Conservation (phyloP, 2,329 filamentous ascomycete species). For the Apiospora koreana region DNA sequence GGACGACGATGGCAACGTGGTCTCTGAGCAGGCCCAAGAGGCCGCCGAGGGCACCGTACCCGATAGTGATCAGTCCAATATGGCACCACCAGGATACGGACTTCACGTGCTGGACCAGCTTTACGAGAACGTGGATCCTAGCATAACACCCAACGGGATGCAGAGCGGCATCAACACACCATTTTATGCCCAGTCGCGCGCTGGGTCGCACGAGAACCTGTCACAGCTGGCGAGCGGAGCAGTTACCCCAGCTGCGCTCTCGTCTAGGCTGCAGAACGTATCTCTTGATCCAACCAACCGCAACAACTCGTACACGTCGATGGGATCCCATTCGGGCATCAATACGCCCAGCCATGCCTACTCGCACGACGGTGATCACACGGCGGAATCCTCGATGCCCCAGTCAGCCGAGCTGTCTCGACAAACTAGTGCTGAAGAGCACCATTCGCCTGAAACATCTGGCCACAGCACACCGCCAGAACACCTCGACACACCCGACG, state of each 20-base stretch:
- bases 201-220: conserved; percentile 81
- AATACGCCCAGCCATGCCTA: conserved; percentile 41
- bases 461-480: conserved; percentile 50
- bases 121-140: conserved; percentile 82
- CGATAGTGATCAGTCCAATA: conserved; percentile 57
- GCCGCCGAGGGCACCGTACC: conserved; percentile 38
- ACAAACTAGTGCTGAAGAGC: conserved; percentile 54
- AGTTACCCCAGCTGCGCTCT: conserved; percentile 56
- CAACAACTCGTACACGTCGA: conserved; percentile 48
- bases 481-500: conserved; percentile 32
- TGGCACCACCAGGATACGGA: conserved; percentile 90
- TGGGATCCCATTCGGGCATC: conserved; percentile 44
- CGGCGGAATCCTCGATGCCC: conserved; percentile 40
- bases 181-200: conserved; percentile 69
- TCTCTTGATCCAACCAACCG: conserved; percentile 50
- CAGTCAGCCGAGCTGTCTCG: conserved; percentile 52
- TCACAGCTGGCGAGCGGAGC: conserved; percentile 51
- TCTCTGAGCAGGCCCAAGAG: conserved; percentile 58
- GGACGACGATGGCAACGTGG: conserved; percentile 81
- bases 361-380: conserved; percentile 35
- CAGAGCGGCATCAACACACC: conserved; percentile 81
- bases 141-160: conserved; percentile 67
- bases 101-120: conserved; percentile 87
- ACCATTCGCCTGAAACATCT: conserved; percentile 39
- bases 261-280: conserved; percentile 70